Conservation (phyloP, 371 early-diverging fungal genomes). For the Rhizomucor pusillus region DNA sequence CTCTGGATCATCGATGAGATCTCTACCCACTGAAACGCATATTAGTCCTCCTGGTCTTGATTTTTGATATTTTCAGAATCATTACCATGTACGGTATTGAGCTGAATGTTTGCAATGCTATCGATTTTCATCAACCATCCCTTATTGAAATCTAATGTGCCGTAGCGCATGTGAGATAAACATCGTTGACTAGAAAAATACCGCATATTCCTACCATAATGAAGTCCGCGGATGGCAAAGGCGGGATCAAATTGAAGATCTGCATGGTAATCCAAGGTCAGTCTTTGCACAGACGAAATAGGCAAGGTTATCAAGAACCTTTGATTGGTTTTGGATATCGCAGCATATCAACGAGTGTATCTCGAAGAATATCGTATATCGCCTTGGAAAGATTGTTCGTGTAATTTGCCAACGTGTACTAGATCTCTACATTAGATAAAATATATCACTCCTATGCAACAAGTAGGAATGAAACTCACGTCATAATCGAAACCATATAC, state of each 20-base stretch:
- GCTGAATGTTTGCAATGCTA: conserved; percentile 60
- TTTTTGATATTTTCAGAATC: neutral
- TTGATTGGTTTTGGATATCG: conserved; percentile 52
- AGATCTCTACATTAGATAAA: neutral
- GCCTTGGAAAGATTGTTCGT: conserved; percentile 52
- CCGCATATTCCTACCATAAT: conserved; percentile 41
- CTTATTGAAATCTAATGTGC: conserved; percentile 46
- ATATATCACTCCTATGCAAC: neutral
- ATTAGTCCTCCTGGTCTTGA: neutral
- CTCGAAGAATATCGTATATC: conserved; percentile 57
- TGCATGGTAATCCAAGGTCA: conserved; percentile 1
- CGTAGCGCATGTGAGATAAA: neutral
- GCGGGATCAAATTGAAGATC: conserved; percentile 55
- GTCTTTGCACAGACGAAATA: neutral
- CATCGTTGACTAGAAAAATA: neutral
- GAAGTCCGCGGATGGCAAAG: conserved; percentile 67
- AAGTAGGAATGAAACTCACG: conserved; percentile 16
- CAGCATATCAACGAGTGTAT: conserved; percentile 52
- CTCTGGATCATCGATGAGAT: conserved; percentile 48
- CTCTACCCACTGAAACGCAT: conserved; percentile 37
- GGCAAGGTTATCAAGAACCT: conserved; percentile 15
- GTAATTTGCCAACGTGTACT: conserved; percentile 67
- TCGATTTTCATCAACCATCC: conserved; percentile 73
- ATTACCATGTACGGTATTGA: conserved; percentile 59
- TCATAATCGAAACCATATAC: conserved; percentile 56